phyloP scores from a whole-genome alignment of 2,329 filamentous ascomycete genomes.

The Calonectria pseudoturangicola region DNA sequence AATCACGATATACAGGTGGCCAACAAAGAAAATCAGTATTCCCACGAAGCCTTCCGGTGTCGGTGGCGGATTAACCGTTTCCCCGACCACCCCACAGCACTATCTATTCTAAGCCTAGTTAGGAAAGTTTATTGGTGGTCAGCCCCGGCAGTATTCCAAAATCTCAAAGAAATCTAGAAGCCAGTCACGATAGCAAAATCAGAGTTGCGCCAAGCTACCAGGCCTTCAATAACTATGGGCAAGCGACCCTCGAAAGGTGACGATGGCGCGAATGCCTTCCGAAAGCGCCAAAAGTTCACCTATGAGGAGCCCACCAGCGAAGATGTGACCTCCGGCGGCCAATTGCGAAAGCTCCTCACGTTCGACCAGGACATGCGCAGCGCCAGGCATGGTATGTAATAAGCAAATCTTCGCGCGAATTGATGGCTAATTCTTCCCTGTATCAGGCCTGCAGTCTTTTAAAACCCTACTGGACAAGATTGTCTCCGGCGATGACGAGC shows the following conservation, averaged over 20 bases:
- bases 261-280: slow-evolving; percentile 64
- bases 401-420: background rate
- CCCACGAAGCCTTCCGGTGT: background rate
- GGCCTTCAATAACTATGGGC: slow-evolving; percentile 61
- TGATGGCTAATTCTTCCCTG: slow-evolving; percentile 21
- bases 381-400: slow-evolving; percentile 77
- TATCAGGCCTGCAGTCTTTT: slow-evolving; percentile 78
- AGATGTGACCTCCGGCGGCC: slow-evolving; percentile 77
- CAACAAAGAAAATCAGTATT: background rate
- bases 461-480: slow-evolving; percentile 83
- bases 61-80: slow-evolving; percentile 43
- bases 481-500: slow-evolving; percentile 67
- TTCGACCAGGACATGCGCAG: slow-evolving; percentile 82
- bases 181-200: slow-evolving; percentile 29
- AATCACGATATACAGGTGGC: background rate
- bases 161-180: slow-evolving; percentile 55
- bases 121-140: slow-evolving; percentile 56
- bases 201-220: slow-evolving; percentile 46
- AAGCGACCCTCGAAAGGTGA: slow-evolving; percentile 65
- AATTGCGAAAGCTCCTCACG: slow-evolving; percentile 80
- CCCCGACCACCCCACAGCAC: slow-evolving; percentile 32
- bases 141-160: slow-evolving; percentile 60
- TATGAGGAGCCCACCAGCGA: slow-evolving; percentile 76
- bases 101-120: slow-evolving; percentile 33
- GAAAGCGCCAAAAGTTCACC: slow-evolving; percentile 74